Percentiles rank a stretch among this genome's conserved stretches.
Conservation (phyloP, 257 asterid species). For the Gentiana straminea region DNA sequence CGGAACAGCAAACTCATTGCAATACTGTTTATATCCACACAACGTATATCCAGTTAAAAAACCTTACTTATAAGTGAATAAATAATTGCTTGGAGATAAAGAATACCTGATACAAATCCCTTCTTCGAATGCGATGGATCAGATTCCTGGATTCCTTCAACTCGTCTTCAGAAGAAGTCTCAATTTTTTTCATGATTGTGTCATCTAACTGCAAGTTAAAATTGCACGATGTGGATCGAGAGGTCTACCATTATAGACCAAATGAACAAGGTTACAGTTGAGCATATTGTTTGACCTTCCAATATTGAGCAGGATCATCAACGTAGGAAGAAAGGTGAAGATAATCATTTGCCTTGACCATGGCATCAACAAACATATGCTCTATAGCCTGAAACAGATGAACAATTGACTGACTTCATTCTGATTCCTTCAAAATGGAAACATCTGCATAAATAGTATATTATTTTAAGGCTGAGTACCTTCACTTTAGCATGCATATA, state of each 20-base stretch:
- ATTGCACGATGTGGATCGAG: not conserved
- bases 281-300: slow-evolving; percentile 50
- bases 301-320: slow-evolving; percentile 61
- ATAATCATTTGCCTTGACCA: slow-evolving; percentile 57
- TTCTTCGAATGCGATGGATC: slow-evolving; percentile 60
- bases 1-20: slow-evolving; percentile 90
- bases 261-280: not conserved
- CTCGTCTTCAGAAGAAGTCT: slow-evolving; percentile 48
- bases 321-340: slow-evolving; percentile 60
- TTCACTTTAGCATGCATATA: slow-evolving; percentile 31
- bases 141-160: slow-evolving; percentile 83
- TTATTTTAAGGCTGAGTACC: not conserved
- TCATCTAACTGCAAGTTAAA: slow-evolving; percentile 63
- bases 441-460: not conserved
- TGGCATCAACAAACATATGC: slow-evolving; percentile 77
- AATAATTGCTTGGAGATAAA: not conserved
- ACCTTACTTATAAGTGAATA: not conserved
- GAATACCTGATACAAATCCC: slow-evolving; percentile 83
- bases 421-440: not conserved
- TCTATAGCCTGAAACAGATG: slow-evolving; percentile 57
- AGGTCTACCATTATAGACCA: not conserved
- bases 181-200: slow-evolving; percentile 66
- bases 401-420: not conserved
- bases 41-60: no score
- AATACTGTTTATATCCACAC: slow-evolving; percentile 34